Percentiles rank a stretch among this genome's conserved stretches.
Evolutionary conservation across 345 rosid species (phyloP).

Genomic region (Ailanthus altissimus): DNA sequence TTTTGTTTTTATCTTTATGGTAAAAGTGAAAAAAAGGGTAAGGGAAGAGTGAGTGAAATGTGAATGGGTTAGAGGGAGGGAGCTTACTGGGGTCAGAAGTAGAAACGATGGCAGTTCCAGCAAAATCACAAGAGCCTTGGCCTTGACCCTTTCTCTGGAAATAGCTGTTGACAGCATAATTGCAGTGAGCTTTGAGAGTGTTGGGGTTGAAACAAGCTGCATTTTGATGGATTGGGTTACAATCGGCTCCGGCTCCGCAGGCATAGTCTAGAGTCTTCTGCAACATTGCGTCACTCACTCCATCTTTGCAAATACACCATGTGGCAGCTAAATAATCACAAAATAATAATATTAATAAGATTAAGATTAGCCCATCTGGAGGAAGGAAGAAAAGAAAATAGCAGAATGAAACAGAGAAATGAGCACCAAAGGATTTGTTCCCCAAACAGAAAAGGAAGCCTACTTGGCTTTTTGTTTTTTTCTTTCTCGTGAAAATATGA

Average conservation of each 20-base stretch:
- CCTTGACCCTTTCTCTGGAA: slow-evolving; percentile 79
- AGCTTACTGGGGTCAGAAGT: slow-evolving; percentile 61
- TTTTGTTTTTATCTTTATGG: neutral
- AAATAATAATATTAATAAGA: too few relatives aligned
- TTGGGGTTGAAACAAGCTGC: slow-evolving; percentile 75
- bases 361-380: neutral
- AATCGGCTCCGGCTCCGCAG: slow-evolving; percentile 96
- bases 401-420: neutral
- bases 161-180: slow-evolving; percentile 88
- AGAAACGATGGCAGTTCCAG: slow-evolving; percentile 62
- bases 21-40: too few relatives aligned
- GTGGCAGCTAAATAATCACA: slow-evolving; percentile 42
- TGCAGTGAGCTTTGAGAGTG: slow-evolving; percentile 75
- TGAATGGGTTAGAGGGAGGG: neutral
- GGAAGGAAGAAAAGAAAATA: neutral
- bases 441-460: neutral
- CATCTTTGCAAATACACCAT: slow-evolving; percentile 91
- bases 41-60: neutral
- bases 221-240: slow-evolving; percentile 56
- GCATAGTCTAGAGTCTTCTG: slow-evolving; percentile 89
- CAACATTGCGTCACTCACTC: slow-evolving; percentile 48
- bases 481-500: neutral
- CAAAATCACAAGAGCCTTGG: slow-evolving; percentile 72
- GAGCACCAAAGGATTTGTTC: neutral
- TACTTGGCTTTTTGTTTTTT: neutral